Evolutionary conservation across 805 yeast genomes (phyloP).

Genomic region (Lachancea lanzarotensis): DNA sequence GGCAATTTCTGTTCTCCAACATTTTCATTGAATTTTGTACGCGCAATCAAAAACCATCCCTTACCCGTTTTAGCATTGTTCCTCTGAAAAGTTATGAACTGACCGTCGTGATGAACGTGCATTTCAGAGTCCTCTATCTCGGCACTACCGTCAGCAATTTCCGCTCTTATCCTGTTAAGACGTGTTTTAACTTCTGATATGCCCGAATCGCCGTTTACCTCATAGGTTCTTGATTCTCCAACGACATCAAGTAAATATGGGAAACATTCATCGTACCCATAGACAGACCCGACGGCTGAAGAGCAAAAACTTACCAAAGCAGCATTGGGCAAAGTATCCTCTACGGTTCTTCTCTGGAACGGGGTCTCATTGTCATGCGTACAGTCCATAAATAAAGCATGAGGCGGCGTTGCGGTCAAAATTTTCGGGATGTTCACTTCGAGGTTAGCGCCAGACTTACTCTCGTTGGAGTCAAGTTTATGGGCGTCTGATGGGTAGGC

Average conservation of each 20-base stretch:
- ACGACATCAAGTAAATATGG: slow-evolving; percentile 80
- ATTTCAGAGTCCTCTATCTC: slow-evolving; percentile 67
- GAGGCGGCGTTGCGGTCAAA: slow-evolving; percentile 69
- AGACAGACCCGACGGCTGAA: slow-evolving; percentile 88
- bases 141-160: slow-evolving; percentile 44
- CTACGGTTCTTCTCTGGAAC: slow-evolving; percentile 80
- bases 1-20: slow-evolving; percentile 47
- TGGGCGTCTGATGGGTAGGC: slow-evolving; percentile 52
- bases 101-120: slow-evolving; percentile 92
- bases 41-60: slow-evolving; percentile 84
- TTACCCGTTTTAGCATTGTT: slow-evolving; percentile 75
- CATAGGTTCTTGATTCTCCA: slow-evolving; percentile 60
- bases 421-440: slow-evolving; percentile 64
- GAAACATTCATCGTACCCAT: slow-evolving; percentile 90
- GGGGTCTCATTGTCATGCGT: slow-evolving; percentile 95
- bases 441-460: slow-evolving; percentile 35
- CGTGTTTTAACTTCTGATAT: slow-evolving; percentile 66
- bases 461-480: slow-evolving; percentile 13
- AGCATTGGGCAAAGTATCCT: slow-evolving; percentile 91
- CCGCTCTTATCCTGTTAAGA: slow-evolving; percentile 51
- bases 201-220: slow-evolving; percentile 44
- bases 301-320: slow-evolving; percentile 90
- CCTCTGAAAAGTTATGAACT: slow-evolving; percentile 85
- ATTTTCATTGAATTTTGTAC: slow-evolving; percentile 58
- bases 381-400: slow-evolving; percentile 95